Conservation (phyloP, 139 green algal genomes). For the Micractinium conductrix region DNA sequence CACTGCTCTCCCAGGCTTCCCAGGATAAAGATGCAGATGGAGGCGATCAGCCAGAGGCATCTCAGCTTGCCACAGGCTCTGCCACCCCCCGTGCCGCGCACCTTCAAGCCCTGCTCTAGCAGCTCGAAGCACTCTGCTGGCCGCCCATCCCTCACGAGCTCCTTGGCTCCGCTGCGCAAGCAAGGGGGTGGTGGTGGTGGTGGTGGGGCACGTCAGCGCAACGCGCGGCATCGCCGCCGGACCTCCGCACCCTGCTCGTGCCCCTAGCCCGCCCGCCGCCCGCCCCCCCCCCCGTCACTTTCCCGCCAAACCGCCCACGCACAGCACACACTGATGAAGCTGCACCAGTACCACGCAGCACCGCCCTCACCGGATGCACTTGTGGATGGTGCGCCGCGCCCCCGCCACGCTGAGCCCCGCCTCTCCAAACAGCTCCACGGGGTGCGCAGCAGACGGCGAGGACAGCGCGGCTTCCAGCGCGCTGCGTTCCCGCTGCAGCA, state of each 20-base stretch:
- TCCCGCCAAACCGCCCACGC: background rate
- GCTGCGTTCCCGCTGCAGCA: slow-evolving; percentile 25
- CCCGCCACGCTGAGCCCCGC: slow-evolving; percentile 47
- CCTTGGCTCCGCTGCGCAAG: slow-evolving; percentile 13
- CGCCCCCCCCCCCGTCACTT: background rate
- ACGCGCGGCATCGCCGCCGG: background rate
- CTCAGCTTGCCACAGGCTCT: no score
- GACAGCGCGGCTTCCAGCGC: slow-evolving; percentile 43
- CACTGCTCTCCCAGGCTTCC: no score
- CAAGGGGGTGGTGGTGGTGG: background rate
- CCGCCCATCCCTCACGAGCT: slow-evolving; percentile 20
- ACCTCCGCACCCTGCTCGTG: background rate
- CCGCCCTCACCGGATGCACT: slow-evolving; percentile 23
- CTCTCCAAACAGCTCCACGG: slow-evolving; percentile 37
- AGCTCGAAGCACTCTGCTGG: background rate
- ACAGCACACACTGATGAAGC: no score
- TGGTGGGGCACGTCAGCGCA: background rate
- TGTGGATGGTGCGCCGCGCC: slow-evolving; percentile 13
- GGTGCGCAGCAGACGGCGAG: slow-evolving; percentile 46
- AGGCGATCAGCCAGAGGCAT: no score
- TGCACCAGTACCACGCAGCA: no score
- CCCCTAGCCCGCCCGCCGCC: background rate
- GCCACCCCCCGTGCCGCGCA: no score
- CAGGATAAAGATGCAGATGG: no score
- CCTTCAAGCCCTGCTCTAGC: slow-evolving; percentile 36